Evolutionary conservation across 345 rosid species (phyloP).

Genomic region (Raphanus raphanistrum): DNA sequence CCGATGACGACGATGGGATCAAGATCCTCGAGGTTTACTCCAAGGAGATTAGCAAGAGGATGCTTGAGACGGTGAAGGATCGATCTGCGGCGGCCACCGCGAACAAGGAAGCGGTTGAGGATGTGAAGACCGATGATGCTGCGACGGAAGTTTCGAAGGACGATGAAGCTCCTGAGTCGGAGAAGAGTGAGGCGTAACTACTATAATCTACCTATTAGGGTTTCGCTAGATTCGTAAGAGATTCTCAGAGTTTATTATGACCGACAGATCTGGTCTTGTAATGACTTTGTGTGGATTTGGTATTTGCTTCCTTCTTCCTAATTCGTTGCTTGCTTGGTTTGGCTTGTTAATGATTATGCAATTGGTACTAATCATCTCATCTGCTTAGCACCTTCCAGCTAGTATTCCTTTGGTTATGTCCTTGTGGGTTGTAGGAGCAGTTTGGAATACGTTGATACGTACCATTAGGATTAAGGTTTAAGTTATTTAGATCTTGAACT

Average conservation of each 20-base stretch:
- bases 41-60: conserved; percentile 85
- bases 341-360: background rate
- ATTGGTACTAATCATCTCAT: background rate
- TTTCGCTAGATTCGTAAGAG: conserved; percentile 37
- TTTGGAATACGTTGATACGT: background rate
- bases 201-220: conserved; percentile 26
- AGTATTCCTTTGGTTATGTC: background rate
- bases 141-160: conserved; percentile 34
- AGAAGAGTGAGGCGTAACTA: conserved; percentile 43
- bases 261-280: conserved; percentile 44
- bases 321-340: conserved; percentile 1
- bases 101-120: background rate
- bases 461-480: background rate
- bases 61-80: conserved; percentile 75
- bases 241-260: conserved; percentile 42
- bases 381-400: background rate
- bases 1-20: conserved; percentile 77
- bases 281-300: conserved; percentile 37
- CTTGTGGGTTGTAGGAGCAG: background rate
- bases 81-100: conserved; percentile 38
- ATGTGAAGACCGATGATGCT: conserved; percentile 27
- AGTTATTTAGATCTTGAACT: background rate
- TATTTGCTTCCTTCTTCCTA: conserved; percentile 14
- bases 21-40: conserved; percentile 85
- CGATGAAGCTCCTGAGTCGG: conserved; percentile 38